Percentiles rank a stretch among this genome's conserved stretches.
Conservation (phyloP, 345 rosid species). For the Pelargonium nanum region DNA sequence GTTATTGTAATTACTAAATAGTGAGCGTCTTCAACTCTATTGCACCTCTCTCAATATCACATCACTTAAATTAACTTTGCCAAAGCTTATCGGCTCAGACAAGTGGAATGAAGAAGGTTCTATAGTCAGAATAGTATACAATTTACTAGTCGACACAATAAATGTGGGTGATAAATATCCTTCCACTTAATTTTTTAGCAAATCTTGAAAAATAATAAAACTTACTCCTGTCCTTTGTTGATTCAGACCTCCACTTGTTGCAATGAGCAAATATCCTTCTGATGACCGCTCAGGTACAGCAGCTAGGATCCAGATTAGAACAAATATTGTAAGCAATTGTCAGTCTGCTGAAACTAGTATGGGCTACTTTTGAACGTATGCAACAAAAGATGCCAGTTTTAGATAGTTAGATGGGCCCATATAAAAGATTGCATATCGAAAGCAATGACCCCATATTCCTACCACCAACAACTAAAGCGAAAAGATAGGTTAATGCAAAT, state of each 20-base stretch:
- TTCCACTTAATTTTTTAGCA: neutral
- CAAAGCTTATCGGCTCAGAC: neutral
- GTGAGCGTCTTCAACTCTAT: conserved; percentile 1
- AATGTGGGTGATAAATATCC: neutral
- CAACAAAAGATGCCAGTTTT: neutral
- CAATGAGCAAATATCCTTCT: conserved; percentile 94
- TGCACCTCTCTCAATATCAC: neutral
- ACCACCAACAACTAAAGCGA: neutral
- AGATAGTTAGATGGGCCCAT: too few relatives aligned
- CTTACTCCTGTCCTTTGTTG: conserved; percentile 99
- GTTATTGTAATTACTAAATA: conserved; percentile 2
- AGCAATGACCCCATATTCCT: too few relatives aligned
- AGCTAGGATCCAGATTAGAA: conserved; percentile 30
- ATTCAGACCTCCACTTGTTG: conserved; percentile 94
- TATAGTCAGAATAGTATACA: neutral
- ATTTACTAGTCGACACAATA: neutral
- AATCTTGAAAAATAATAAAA: conserved; percentile 5
- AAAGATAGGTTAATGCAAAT: neutral
- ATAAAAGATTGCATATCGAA: too few relatives aligned
- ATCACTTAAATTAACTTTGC: neutral
- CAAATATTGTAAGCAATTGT: conserved; percentile 5
- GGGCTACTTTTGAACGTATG: neutral
- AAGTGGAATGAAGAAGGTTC: neutral
- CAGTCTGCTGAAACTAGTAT: conserved; percentile 3
- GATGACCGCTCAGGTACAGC: conserved; percentile 47